Evolutionary conservation across 108 stramenopile genomes (phyloP).

Genomic region (Skeletonema marinoi): DNA sequence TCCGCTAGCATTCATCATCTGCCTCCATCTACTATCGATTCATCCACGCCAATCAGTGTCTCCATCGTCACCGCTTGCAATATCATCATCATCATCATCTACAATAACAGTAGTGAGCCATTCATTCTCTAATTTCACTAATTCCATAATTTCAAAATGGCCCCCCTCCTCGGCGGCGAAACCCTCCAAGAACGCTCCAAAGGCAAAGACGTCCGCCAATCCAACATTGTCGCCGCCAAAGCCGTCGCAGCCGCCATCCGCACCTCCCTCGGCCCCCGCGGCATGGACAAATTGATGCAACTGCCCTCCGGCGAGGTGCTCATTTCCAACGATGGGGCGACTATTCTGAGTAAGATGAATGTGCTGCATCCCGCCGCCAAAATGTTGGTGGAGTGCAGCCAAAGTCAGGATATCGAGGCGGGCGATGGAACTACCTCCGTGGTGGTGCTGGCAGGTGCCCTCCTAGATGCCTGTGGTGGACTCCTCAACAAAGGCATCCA

Average conservation of each 20-base stretch:
- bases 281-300: constrained; percentile 99
- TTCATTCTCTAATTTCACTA: too few relatives aligned
- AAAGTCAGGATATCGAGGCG: constrained; percentile 99
- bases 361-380: constrained; percentile 98
- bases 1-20: too few relatives aligned
- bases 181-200: constrained; percentile 85
- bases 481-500: constrained; percentile 93
- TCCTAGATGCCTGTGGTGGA: constrained; percentile 90
- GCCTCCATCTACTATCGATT: too few relatives aligned
- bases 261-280: constrained; percentile 96
- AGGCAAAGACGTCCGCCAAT: constrained; percentile 95
- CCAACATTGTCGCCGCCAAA: constrained; percentile 99
- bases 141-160: neutral
- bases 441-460: constrained; percentile 96
- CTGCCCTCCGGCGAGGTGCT: constrained; percentile 93
- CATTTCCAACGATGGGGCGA: constrained; percentile 99
- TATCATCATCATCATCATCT: too few relatives aligned
- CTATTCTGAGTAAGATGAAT: constrained; percentile 96
- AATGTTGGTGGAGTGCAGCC: constrained; percentile 97
- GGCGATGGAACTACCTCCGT: constrained; percentile 97
- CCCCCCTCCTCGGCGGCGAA: constrained; percentile 53
- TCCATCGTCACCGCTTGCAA: too few relatives aligned
- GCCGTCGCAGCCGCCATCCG: constrained; percentile 97
- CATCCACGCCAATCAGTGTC: too few relatives aligned
- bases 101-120: too few relatives aligned